Base-by-base conservation (phyloP, 1,284 basidiomycete species). In the Apiotrichum siamense region DNA sequence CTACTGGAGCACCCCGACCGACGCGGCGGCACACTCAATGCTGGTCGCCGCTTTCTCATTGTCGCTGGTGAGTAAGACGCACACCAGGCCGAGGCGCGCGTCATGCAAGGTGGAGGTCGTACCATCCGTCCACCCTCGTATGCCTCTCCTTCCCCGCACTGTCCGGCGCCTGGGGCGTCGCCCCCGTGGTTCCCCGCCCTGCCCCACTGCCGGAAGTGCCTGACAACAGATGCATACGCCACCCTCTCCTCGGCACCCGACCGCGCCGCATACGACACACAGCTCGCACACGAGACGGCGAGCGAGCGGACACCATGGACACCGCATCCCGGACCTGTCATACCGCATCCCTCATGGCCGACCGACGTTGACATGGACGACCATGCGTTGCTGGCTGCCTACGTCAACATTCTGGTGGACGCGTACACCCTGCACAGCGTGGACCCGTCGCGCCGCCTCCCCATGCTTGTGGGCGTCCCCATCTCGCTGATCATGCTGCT, bases 1-100 rank as follows among this genome's bases (percentile, higher is more conserved):
- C 26, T 43, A 15, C 27, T 32, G 18, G 41, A 43, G n/a, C 41
- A 43, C 41, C 41, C 41, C 27, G 20, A 43, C 41, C 27, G 41
- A 3, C 41, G 41, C 18, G 41, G 41, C 3, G 41, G 41, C 1
- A 17, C n/a, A 4, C 3, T 7, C 18, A 43, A 43, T 10, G n/a
- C 41, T 9, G 41, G 27, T 3, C 17, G 20, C 18, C 41, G 41
- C 41, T 31, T 43, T 21, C 20, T 32, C 29, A 11, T 21, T 15
- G 41, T 23, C 9, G 27, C 25, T 2, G 9, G 41, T 43, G 41
- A 43, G 41, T 32, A 13, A 4, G 7, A 10, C 5, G 9, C 5
- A 9, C 32, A 11, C 7, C 32, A 35, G 15, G 12, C 2, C 24
- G 24, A n/a, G 3, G 4, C 40, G 3, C 9, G 21, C 25, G 27